Conservation (phyloP, 345 rosid species). For the Adansonia digitata region DNA sequence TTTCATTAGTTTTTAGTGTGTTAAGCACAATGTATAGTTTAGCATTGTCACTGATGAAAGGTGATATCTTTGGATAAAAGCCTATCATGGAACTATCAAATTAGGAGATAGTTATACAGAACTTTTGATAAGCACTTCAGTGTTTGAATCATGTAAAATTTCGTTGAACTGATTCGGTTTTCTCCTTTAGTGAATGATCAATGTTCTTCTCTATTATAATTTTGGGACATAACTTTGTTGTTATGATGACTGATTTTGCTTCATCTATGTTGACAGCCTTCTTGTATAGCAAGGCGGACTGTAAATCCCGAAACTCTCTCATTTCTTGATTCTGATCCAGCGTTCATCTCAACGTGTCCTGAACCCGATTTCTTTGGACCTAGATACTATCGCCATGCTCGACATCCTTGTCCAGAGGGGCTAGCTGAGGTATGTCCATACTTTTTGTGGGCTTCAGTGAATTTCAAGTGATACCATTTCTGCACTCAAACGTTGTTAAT, state of each 20-base stretch:
- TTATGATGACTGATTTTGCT: slow-evolving; percentile 11
- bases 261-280: slow-evolving; percentile 42
- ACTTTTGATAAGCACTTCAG: slow-evolving; percentile 18
- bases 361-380: slow-evolving; percentile 43
- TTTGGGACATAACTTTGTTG: neutral
- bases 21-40: slow-evolving; percentile 22
- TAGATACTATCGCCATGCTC: slow-evolving; percentile 62
- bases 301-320: slow-evolving; percentile 39
- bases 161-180: slow-evolving; percentile 1
- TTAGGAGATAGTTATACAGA: slow-evolving; percentile 15
- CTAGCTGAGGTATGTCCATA: slow-evolving; percentile 64
- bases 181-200: neutral
- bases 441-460: too few relatives aligned
- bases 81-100: slow-evolving; percentile 10
- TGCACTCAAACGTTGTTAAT: too few relatives aligned
- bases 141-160: slow-evolving; percentile 6
- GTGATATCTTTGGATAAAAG: slow-evolving; percentile 11
- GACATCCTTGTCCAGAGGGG: slow-evolving; percentile 77
- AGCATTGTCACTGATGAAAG: neutral
- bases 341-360: slow-evolving; percentile 28
- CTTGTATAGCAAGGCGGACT: slow-evolving; percentile 33
- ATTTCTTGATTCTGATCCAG: slow-evolving; percentile 39
- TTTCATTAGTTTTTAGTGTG: too few relatives aligned
- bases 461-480: too few relatives aligned
- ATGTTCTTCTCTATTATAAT: neutral